A percentile compares a stretch with the other conserved stretches of the same genome.
Conservation (phyloP, 768 basidiomycete species). For the Tephrocybe sp. region DNA sequence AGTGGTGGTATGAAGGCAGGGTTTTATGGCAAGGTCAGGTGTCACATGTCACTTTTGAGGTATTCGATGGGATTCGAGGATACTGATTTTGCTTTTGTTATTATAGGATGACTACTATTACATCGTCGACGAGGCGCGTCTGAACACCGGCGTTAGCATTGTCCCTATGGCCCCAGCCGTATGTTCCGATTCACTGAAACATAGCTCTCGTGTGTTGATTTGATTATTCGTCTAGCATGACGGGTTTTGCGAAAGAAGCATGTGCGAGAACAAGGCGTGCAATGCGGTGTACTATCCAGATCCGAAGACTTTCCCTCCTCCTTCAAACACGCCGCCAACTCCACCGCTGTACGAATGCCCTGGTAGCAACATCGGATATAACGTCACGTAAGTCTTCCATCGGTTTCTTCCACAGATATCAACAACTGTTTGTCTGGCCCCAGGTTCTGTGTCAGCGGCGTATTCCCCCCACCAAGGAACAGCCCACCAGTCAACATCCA, state of each 20-base stretch:
- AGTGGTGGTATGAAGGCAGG: slow-evolving; percentile 23
- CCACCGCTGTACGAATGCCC: slow-evolving; percentile 21
- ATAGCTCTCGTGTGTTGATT: neutral
- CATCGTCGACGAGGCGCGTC: slow-evolving; percentile 26
- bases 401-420: neutral
- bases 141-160: slow-evolving; percentile 32
- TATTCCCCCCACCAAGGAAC: slow-evolving; percentile 13
- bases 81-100: neutral
- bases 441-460: slow-evolving; percentile 22
- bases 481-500: slow-evolving; percentile 18
- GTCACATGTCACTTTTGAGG: neutral
- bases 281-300: slow-evolving; percentile 14
- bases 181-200: slow-evolving; percentile 1
- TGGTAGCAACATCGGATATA: slow-evolving; percentile 17
- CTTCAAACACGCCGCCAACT: slow-evolving; percentile 13
- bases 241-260: slow-evolving; percentile 18
- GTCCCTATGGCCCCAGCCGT: slow-evolving; percentile 20
- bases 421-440: neutral
- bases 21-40: slow-evolving; percentile 24
- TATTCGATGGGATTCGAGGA: neutral
- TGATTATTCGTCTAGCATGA: slow-evolving; percentile 6
- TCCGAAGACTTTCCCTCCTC: slow-evolving; percentile 23
- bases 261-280: slow-evolving; percentile 21
- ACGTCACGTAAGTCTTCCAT: slow-evolving; percentile 18
- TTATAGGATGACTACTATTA: slow-evolving; percentile 25